A percentile compares a stretch with the other conserved stretches of the same genome.
Conservation (phyloP, 805 yeast genomes). For the Kurtzmaniella cleridarum region DNA sequence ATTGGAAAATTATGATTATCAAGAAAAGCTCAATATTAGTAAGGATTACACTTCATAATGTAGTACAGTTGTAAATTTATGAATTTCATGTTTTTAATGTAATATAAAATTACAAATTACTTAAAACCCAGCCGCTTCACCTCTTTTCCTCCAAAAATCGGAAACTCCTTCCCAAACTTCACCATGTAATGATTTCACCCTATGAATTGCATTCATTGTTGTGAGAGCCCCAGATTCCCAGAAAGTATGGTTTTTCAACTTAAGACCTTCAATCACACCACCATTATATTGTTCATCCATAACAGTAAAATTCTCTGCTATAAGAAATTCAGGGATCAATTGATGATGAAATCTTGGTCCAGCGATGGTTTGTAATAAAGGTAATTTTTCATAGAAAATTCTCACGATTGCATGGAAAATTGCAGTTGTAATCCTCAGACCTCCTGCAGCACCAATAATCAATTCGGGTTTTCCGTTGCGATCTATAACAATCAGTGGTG, state of each 20-base stretch:
- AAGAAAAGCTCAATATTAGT: too few relatives aligned
- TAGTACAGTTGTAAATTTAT: too few relatives aligned
- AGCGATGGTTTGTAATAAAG: slow-evolving; percentile 64
- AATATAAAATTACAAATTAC: too few relatives aligned
- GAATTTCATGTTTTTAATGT: too few relatives aligned
- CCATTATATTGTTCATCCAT: slow-evolving; percentile 40
- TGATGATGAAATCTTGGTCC: slow-evolving; percentile 89
- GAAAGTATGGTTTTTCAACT: slow-evolving; percentile 40
- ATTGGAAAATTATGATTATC: too few relatives aligned
- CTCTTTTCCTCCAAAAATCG: slow-evolving; percentile 88
- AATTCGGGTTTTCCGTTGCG: slow-evolving; percentile 46
- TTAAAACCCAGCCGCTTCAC: slow-evolving; percentile 64
- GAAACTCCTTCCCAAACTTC: slow-evolving; percentile 65
- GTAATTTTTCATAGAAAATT: slow-evolving; percentile 49
- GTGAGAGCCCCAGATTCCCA: slow-evolving; percentile 32
- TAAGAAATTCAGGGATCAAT: slow-evolving; percentile 64
- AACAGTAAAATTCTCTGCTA: slow-evolving; percentile 51
- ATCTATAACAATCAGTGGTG: slow-evolving; percentile 64
- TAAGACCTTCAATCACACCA: slow-evolving; percentile 37
- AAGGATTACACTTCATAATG: too few relatives aligned
- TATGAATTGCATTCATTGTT: slow-evolving; percentile 40
- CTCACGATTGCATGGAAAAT: slow-evolving; percentile 77
- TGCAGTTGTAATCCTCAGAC: slow-evolving; percentile 78
- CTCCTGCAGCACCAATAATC: slow-evolving; percentile 91
- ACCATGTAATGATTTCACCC: slow-evolving; percentile 45